phyloP scores from a whole-genome alignment of 192 early-diverging fungal species.

The Gryganskiella cystojenkinii region DNA sequence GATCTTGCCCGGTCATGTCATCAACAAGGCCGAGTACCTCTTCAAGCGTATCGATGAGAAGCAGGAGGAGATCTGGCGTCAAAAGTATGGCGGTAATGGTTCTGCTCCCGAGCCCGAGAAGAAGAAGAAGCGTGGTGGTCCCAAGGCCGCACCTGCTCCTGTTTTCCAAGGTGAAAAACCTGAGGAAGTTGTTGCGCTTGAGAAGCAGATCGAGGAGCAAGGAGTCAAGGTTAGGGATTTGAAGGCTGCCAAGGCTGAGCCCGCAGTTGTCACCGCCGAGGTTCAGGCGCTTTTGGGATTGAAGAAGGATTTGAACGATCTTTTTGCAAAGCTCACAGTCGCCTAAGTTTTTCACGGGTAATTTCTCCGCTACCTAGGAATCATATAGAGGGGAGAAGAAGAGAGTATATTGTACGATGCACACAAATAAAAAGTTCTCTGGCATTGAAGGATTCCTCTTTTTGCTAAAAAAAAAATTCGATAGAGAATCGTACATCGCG shows the following conservation, averaged over 20 bases:
- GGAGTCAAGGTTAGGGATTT: slow-evolving; percentile 66
- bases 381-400: too few relatives aligned
- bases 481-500: too few relatives aligned
- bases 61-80: slow-evolving; percentile 79
- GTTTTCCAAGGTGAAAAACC: slow-evolving; percentile 61
- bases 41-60: slow-evolving; percentile 92
- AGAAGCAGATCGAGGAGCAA: slow-evolving; percentile 63
- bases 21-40: slow-evolving; percentile 90
- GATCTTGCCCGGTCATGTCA: slow-evolving; percentile 82
- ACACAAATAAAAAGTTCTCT: too few relatives aligned
- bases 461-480: too few relatives aligned
- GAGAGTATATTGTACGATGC: too few relatives aligned
- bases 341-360: too few relatives aligned
- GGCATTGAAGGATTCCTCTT: too few relatives aligned
- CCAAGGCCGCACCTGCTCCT: slow-evolving; percentile 45
- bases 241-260: slow-evolving; percentile 68
- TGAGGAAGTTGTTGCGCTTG: slow-evolving; percentile 59
- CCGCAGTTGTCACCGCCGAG: slow-evolving; percentile 53
- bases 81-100: slow-evolving; percentile 81
- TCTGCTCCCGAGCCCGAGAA: slow-evolving; percentile 42
- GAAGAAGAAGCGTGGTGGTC: slow-evolving; percentile 47
- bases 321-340: slow-evolving; percentile 57
- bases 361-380: too few relatives aligned
- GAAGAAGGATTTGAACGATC: slow-evolving; percentile 54
- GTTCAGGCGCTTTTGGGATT: slow-evolving; percentile 55